Evolutionary conservation across 768 basidiomycete genomes (phyloP).

Genomic region (Leucocoprinus sp.): DNA sequence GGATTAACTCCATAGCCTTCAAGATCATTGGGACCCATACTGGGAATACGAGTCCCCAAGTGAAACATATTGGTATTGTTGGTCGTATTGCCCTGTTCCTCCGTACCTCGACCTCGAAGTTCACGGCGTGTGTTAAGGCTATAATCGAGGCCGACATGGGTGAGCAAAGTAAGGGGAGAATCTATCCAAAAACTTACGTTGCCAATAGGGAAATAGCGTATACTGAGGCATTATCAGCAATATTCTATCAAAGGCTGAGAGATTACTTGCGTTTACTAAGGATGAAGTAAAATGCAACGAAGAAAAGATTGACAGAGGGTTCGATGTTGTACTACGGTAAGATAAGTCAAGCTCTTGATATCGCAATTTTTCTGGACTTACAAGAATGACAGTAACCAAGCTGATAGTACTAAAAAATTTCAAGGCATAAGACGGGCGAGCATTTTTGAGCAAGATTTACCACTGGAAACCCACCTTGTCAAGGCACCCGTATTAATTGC

Average conservation of each 20-base stretch:
- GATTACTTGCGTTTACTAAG: slow-evolving; percentile 50
- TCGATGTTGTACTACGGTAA: slow-evolving; percentile 45
- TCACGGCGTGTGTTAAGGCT: slow-evolving; percentile 56
- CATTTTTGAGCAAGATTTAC: not conserved
- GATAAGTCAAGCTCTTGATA: slow-evolving; percentile 1
- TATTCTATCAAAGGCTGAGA: not conserved
- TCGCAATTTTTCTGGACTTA: slow-evolving; percentile 22
- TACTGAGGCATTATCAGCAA: slow-evolving; percentile 26
- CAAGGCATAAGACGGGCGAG: slow-evolving; percentile 6
- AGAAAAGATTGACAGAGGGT: slow-evolving; percentile 49
- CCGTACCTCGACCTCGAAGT: slow-evolving; percentile 48
- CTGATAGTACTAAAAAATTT: slow-evolving; percentile 30
- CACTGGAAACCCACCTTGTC: slow-evolving; percentile 36
- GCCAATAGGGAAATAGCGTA: slow-evolving; percentile 59
- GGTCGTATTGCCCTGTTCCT: slow-evolving; percentile 30
- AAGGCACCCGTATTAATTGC: slow-evolving; percentile 61
- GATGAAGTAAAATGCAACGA: slow-evolving; percentile 53
- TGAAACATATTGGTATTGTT: slow-evolving; percentile 46
- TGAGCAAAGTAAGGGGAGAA: not conserved
- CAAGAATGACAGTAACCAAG: slow-evolving; percentile 45
- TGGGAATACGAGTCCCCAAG: slow-evolving; percentile 37
- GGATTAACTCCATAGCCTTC: slow-evolving; percentile 23
- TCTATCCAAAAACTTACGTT: slow-evolving; percentile 33
- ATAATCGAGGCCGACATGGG: not conserved
- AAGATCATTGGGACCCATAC: slow-evolving; percentile 28